These are phyloP conservation scores for Candida khao-thaluensis DNA, from an alignment of 805 yeast genomes.

Conservation along the genomic window DNA sequence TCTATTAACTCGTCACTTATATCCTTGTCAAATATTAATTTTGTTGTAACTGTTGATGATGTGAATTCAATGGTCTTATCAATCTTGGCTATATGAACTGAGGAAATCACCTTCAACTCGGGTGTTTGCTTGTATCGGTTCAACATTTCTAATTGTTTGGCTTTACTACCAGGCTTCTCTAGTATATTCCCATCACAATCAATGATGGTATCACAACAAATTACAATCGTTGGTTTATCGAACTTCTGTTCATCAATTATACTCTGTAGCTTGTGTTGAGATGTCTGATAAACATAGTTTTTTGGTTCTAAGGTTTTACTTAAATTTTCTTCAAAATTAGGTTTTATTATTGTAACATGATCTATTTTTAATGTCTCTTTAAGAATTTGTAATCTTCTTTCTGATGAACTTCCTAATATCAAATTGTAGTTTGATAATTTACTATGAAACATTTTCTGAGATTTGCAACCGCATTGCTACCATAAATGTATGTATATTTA, in stretches of 20 bases:
- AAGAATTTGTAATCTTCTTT: conserved; percentile 74
- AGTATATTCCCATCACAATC: conserved; percentile 57
- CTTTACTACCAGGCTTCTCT: conserved; percentile 67
- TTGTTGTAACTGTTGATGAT: conserved; percentile 31
- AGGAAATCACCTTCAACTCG: conserved; percentile 32
- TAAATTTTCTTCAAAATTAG: conserved; percentile 77
- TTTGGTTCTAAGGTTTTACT: conserved; percentile 51
- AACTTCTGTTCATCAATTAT: conserved; percentile 37
- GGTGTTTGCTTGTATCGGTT: conserved; percentile 20
- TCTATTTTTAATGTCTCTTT: conserved; percentile 51
- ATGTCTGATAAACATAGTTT: conserved; percentile 68
- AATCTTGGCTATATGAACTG: conserved; percentile 26
- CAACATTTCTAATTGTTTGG: conserved; percentile 31
- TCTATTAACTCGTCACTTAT: conserved; percentile 56
- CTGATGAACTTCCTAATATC: conserved; percentile 71
- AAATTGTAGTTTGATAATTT: conserved; percentile 7
- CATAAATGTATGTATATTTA: no score
- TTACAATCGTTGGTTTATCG: conserved; percentile 15
- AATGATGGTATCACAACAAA: conserved; percentile 79
- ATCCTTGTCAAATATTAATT: conserved; percentile 43
- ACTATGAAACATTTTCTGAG: not conserved
- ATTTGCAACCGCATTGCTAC: not conserved
- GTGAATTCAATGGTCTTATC: conserved; percentile 11
- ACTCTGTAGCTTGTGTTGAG: conserved; percentile 62
- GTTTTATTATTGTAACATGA: conserved; percentile 48